Conservation (phyloP, 2,329 filamentous ascomycete genomes). For the Epichloe elymi region DNA sequence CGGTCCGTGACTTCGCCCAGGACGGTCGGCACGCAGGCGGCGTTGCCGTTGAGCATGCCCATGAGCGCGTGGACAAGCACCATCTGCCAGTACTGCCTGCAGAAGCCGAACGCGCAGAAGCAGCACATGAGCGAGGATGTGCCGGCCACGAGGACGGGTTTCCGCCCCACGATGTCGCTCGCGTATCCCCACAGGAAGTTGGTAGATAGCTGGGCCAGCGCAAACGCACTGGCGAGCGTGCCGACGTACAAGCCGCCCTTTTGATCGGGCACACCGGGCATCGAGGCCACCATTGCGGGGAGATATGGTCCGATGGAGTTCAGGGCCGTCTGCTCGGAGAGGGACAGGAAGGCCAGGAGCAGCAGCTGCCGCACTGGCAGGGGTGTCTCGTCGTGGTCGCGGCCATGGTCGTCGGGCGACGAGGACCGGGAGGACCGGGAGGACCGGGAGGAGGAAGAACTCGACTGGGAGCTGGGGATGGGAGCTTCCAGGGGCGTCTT, state of each 20-base stretch:
- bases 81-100: constrained; percentile 68
- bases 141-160: constrained; percentile 62
- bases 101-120: constrained; percentile 81
- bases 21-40: constrained; percentile 85
- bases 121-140: constrained; percentile 71
- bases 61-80: constrained; percentile 77
- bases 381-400: constrained; percentile 48
- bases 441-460: not conserved
- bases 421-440: constrained; percentile 10
- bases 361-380: constrained; percentile 72
- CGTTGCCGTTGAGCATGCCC: constrained; percentile 90
- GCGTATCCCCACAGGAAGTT: constrained; percentile 55
- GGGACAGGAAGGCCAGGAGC: constrained; percentile 73
- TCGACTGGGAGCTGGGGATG: constrained; percentile 10
- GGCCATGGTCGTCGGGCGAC: constrained; percentile 18
- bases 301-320: constrained; percentile 96
- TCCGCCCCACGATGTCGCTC: constrained; percentile 56
- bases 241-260: constrained; percentile 82
- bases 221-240: constrained; percentile 79
- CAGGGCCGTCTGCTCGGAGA: constrained; percentile 89
- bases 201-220: constrained; percentile 79
- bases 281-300: constrained; percentile 78
- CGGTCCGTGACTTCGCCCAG: constrained; percentile 90
- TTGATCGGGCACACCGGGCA: constrained; percentile 60
- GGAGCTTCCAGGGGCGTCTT: constrained; percentile 43